Percentiles rank a stretch among this genome's conserved stretches.
Evolutionary conservation across 2,329 filamentous ascomycete genomes (phyloP).

Genomic region (Knoxdaviesia capensis): DNA sequence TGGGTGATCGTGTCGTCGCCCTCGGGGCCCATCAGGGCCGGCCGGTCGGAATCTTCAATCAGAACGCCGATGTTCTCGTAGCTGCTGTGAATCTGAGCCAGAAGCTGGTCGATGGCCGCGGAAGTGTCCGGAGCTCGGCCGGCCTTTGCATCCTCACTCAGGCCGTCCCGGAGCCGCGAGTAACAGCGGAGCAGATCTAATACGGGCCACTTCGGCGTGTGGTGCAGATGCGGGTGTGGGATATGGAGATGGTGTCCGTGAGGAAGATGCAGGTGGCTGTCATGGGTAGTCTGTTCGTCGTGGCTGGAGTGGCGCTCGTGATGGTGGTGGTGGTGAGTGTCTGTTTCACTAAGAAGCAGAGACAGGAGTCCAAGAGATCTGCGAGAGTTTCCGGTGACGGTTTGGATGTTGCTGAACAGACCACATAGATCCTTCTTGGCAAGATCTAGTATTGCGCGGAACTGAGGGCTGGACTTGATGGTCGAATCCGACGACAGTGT

Average conservation of each 20-base stretch:
- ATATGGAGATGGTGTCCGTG: no score
- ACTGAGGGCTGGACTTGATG: background rate
- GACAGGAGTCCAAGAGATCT: background rate
- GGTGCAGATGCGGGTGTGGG: background rate
- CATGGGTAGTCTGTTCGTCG: no score
- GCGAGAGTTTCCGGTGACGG: background rate
- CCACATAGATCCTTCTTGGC: background rate
- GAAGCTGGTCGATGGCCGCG: conserved; percentile 7
- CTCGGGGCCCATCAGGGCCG: conserved; percentile 11
- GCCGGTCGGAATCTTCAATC: conserved; percentile 9
- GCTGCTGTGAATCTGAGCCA: conserved; percentile 10
- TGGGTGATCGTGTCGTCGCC: conserved; percentile 12
- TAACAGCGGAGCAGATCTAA: conserved; percentile 13
- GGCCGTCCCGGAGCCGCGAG: conserved; percentile 13
- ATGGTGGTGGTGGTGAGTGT: background rate
- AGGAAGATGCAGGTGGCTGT: no score
- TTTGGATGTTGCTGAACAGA: background rate
- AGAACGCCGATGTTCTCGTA: conserved; percentile 19
- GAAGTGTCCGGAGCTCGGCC: conserved; percentile 5
- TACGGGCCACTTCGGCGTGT: background rate
- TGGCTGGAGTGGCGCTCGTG: no score
- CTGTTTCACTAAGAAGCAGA: background rate
- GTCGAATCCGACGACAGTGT: background rate
- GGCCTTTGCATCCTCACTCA: conserved; percentile 16
- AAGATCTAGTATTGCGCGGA: background rate